Evolutionary conservation across 345 rosid genomes (phyloP).

Genomic region (Nasturtium officinale): DNA sequence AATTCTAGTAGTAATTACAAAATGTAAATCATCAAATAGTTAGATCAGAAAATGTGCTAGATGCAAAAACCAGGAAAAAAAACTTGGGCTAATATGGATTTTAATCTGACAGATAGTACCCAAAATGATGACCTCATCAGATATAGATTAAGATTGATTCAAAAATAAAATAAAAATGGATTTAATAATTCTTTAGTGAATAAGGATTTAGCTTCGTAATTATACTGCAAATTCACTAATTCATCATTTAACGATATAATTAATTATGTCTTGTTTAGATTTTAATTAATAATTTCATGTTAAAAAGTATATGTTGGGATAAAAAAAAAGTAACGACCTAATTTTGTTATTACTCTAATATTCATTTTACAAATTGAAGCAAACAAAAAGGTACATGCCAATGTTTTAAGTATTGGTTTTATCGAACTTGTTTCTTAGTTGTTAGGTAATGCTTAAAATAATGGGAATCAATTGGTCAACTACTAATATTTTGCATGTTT

Average conservation of each 20-base stretch:
- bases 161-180: too few species aligned
- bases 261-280: background rate
- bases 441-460: constrained; percentile 30
- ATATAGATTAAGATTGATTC: background rate
- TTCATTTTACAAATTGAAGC: constrained; percentile 29
- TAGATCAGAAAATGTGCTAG: background rate
- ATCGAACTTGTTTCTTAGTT: constrained; percentile 29
- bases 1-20: too few species aligned
- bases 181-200: too few species aligned
- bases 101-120: too few species aligned
- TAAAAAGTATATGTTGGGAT: background rate
- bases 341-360: constrained; percentile 8
- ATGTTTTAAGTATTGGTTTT: constrained; percentile 17
- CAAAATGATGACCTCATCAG: background rate
- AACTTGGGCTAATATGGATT: too few species aligned
- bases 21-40: too few species aligned
- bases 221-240: background rate
- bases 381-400: constrained; percentile 14
- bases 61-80: too few species aligned
- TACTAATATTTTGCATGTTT: constrained; percentile 5
- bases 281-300: background rate
- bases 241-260: too few species aligned
- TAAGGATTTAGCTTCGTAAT: background rate
- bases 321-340: background rate
- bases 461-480: constrained; percentile 24